These are phyloP conservation scores for Typha latifolia DNA, from an alignment of 176 grass and related monocot genomes.

Conservation along the genomic window DNA sequence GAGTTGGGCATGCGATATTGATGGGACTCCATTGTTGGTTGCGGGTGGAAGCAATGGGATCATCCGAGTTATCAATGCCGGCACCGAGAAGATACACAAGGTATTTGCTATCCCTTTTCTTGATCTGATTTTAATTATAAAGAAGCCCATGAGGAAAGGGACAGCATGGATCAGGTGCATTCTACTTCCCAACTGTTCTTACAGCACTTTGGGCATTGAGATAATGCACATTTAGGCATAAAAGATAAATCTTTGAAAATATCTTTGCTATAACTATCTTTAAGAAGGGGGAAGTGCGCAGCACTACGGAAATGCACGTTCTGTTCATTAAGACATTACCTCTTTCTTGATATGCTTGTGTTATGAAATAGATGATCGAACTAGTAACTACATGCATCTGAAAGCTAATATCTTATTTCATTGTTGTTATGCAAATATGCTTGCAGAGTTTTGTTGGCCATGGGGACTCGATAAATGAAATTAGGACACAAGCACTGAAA, in stretches of 20 bases:
- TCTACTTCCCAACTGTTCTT: background rate
- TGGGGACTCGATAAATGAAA: slow-evolving; percentile 74
- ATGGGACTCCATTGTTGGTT: slow-evolving; percentile 60
- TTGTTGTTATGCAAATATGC: slow-evolving; percentile 14
- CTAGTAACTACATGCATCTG: background rate
- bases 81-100: slow-evolving; percentile 69
- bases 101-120: slow-evolving; percentile 25
- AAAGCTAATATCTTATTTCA: background rate
- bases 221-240: background rate
- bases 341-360: background rate
- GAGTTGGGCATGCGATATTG: slow-evolving; percentile 73
- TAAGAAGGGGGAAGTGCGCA: background rate
- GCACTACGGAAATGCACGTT: background rate
- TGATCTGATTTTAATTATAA: background rate
- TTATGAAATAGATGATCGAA: background rate
- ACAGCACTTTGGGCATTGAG: background rate
- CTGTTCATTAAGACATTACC: background rate
- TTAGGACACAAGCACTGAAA: slow-evolving; percentile 68
- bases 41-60: slow-evolving; percentile 59
- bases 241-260: background rate
- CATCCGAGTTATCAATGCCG: slow-evolving; percentile 78
- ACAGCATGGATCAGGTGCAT: background rate
- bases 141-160: too few relatives aligned
- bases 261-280: background rate
- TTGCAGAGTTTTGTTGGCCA: slow-evolving; percentile 79